phyloP scores from a whole-genome alignment of 306 rosid species.

The Cucurbita argyrosperma region DNA sequence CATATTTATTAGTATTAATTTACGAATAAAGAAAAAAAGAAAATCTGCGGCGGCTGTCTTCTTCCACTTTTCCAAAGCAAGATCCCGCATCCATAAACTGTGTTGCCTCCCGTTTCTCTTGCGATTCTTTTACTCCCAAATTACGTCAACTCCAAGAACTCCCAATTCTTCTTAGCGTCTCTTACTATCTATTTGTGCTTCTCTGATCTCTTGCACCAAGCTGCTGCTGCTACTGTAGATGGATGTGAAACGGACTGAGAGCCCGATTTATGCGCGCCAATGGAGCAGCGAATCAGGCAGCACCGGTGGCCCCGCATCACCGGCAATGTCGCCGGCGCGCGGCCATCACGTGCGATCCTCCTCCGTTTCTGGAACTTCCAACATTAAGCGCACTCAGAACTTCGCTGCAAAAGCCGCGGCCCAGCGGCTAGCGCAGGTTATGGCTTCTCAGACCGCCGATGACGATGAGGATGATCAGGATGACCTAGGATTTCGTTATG shows the following conservation, averaged over 20 bases:
- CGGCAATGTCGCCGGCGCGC: conserved; percentile 50
- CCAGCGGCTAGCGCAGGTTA: conserved; percentile 94
- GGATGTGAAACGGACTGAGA: conserved; percentile 36
- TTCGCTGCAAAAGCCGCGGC: conserved; percentile 96
- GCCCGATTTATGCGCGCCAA: conserved; percentile 33
- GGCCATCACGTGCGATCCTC: conserved; percentile 67
- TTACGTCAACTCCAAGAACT: neutral
- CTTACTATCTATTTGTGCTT: neutral
- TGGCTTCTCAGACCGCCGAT: conserved; percentile 82
- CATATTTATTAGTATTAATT: too few species aligned
- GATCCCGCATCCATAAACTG: neutral
- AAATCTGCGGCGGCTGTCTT: conserved; percentile 1
- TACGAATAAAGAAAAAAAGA: too few species aligned
- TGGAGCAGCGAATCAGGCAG: conserved; percentile 32
- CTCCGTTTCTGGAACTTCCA: conserved; percentile 61
- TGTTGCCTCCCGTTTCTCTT: neutral
- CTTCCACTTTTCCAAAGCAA: neutral
- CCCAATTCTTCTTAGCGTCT: neutral
- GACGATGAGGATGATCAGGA: conserved; percentile 50
- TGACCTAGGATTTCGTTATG: conserved; percentile 83
- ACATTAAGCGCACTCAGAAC: conserved; percentile 77
- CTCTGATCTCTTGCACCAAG: neutral
- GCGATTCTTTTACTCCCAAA: neutral
- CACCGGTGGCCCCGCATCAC: conserved; percentile 22
- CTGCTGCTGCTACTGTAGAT: conserved; percentile 7